These are phyloP conservation scores for Onygenales sp. DNA, from an alignment of 2,329 filamentous ascomycete species.

Conservation along the genomic window DNA sequence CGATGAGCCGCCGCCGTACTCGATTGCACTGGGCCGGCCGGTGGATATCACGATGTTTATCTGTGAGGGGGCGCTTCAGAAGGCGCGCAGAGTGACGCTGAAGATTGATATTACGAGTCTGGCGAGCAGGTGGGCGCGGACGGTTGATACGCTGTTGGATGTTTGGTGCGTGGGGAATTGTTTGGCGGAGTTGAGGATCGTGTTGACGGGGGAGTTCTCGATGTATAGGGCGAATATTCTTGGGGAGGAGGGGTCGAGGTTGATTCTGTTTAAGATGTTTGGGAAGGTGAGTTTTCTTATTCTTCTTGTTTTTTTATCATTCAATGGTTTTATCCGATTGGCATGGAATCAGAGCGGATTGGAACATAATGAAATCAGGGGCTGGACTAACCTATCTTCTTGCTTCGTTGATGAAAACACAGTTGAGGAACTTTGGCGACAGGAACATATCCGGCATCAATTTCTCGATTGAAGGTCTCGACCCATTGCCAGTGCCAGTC, in stretches of 20 bases:
- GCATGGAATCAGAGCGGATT: too few species aligned
- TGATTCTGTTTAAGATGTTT: conserved; percentile 1
- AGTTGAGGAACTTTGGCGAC: background rate
- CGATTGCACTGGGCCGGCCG: conserved; percentile 2
- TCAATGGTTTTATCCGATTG: too few species aligned
- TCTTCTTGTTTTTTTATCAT: background rate
- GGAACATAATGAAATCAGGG: too few species aligned
- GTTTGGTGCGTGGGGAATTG: conserved; percentile 9
- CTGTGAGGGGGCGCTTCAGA: conserved; percentile 9
- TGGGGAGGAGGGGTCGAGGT: background rate
- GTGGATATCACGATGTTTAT: conserved; percentile 14
- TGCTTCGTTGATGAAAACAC: background rate
- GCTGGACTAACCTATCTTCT: too few species aligned
- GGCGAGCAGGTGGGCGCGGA: conserved; percentile 4
- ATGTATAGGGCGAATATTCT: background rate
- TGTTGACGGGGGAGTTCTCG: background rate
- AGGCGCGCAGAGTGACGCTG: conserved; percentile 10
- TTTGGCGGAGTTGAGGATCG: conserved; percentile 8
- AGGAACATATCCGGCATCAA: background rate
- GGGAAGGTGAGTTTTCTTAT: background rate
- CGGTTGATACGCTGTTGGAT: conserved; percentile 11
- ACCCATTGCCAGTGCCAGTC: background rate
- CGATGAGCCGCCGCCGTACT: conserved; percentile 6
- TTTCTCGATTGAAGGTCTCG: background rate
- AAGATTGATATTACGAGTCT: conserved; percentile 7